Percentiles rank a stretch among this genome's conserved stretches.
Evolutionary conservation across 441 rosid genomes (phyloP).

Genomic region (Gossypium laxum): DNA sequence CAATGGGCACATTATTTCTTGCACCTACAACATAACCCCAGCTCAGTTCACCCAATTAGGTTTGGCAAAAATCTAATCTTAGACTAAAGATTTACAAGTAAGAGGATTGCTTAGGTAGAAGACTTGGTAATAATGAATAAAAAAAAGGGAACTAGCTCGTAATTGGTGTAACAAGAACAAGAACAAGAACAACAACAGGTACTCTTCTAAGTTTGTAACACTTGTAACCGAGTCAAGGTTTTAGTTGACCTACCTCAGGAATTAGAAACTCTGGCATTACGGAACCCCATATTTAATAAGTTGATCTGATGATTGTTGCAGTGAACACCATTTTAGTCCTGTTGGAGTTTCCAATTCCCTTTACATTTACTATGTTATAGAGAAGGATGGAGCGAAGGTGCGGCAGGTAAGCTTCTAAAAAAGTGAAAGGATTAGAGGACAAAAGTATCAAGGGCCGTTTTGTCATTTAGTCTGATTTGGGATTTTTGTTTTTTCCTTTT

Average conservation of each 20-base stretch:
- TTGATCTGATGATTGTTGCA: constrained; percentile 18
- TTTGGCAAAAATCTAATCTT: constrained; percentile 12
- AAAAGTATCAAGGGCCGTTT: constrained; percentile 17
- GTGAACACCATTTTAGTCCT: background rate
- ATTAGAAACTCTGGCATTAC: constrained; percentile 21
- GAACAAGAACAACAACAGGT: background rate
- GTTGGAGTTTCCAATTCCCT: background rate
- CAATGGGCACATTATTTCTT: constrained; percentile 25
- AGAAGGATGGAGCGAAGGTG: background rate
- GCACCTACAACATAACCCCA: constrained; percentile 23
- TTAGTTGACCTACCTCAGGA: constrained; percentile 33
- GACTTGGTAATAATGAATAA: constrained; percentile 17
- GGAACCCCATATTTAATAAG: constrained; percentile 27
- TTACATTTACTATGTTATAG: background rate
- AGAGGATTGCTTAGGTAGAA: constrained; percentile 26
- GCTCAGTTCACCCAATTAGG: constrained; percentile 14
- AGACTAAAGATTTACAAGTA: constrained; percentile 18
- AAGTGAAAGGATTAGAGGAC: background rate
- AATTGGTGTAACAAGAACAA: constrained; percentile 12
- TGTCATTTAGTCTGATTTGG: constrained; percentile 12
- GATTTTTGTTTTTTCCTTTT: background rate
- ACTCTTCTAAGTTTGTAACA: background rate
- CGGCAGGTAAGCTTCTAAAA: background rate
- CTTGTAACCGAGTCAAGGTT: constrained; percentile 16
- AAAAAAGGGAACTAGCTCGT: background rate